Evolutionary conservation across 1,284 basidiomycete genomes (phyloP).

Genomic region (Cutaneotrichosporon sp.): DNA sequence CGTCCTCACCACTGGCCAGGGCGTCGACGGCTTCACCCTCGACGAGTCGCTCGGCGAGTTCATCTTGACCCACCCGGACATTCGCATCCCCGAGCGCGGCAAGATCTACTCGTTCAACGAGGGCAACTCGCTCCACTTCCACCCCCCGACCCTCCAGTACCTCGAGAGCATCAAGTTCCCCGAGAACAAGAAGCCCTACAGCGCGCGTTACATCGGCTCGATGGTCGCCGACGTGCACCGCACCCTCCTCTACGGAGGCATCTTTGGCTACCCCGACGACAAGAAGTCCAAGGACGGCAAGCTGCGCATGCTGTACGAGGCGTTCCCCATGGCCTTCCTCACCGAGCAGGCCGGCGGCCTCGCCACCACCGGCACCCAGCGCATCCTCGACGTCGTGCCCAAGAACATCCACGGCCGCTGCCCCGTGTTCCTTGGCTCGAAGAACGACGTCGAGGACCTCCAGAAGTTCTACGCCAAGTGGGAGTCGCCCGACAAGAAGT

Average conservation of each 20-base stretch:
- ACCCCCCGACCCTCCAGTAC: conserved; percentile 81
- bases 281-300: conserved; percentile 96
- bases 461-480: conserved; percentile 71
- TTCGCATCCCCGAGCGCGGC: conserved; percentile 87
- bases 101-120: conserved; percentile 99
- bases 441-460: conserved; percentile 90
- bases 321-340: conserved; percentile 98
- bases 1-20: conserved; percentile 90
- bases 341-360: conserved; percentile 94
- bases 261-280: conserved; percentile 98
- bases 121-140: conserved; percentile 94
- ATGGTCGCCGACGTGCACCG: conserved; percentile 86
- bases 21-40: conserved; percentile 98
- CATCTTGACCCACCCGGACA: conserved; percentile 97
- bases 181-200: conserved; percentile 70
- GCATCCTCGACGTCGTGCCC: conserved; percentile 91
- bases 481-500: conserved; percentile 43
- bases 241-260: conserved; percentile 95
- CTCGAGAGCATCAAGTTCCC: conserved; percentile 96
- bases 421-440: conserved; percentile 91
- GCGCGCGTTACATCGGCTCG: conserved; percentile 94
- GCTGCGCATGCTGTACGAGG: conserved; percentile 93
- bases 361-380: conserved; percentile 88
- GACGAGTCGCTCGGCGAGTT: conserved; percentile 97
- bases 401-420: conserved; percentile 89